Percentiles rank a stretch among this genome's conserved stretches.
Conservation (phyloP, 805 yeast species). For the Peterozyma xylosa region DNA sequence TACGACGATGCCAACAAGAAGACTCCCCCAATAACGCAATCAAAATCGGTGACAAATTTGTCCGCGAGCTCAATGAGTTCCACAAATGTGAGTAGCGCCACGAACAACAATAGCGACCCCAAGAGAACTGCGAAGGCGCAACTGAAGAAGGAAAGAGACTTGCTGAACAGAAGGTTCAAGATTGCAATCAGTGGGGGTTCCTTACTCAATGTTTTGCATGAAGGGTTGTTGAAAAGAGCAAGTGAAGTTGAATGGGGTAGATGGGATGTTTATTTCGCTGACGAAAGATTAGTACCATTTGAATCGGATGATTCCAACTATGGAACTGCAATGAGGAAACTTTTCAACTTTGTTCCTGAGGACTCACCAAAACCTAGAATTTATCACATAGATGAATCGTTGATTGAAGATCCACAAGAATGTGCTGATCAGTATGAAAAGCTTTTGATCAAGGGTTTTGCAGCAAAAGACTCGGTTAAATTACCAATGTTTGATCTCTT, state of each 20-base stretch:
- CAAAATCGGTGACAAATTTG: conserved; percentile 13
- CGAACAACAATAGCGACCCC: conserved; percentile 2
- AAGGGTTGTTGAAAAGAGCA: conserved; percentile 69
- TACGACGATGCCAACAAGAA: conserved; percentile 21
- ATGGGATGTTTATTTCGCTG: conserved; percentile 97
- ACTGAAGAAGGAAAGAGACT: conserved; percentile 40
- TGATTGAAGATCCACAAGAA: conserved; percentile 77
- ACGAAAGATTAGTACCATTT: conserved; percentile 89
- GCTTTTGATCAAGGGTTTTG: conserved; percentile 79
- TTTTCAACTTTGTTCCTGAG: conserved; percentile 62
- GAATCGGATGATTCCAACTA: conserved; percentile 77
- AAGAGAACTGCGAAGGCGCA: conserved; percentile 12
- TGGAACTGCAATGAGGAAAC: conserved; percentile 78
- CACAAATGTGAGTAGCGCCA: neutral
- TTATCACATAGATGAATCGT: conserved; percentile 72
- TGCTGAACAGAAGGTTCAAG: conserved; percentile 65
- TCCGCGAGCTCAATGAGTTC: neutral
- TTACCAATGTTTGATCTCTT: conserved; percentile 91
- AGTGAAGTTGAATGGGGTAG: conserved; percentile 80
- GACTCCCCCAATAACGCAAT: conserved; percentile 8
- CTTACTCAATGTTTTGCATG: conserved; percentile 73
- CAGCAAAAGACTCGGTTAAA: conserved; percentile 92
- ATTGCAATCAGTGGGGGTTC: conserved; percentile 95
- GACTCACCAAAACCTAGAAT: conserved; percentile 55
- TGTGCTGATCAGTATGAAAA: conserved; percentile 94